phyloP scores from a whole-genome alignment of 2,329 filamentous ascomycete genomes.

The Atkinsonella texensis region DNA sequence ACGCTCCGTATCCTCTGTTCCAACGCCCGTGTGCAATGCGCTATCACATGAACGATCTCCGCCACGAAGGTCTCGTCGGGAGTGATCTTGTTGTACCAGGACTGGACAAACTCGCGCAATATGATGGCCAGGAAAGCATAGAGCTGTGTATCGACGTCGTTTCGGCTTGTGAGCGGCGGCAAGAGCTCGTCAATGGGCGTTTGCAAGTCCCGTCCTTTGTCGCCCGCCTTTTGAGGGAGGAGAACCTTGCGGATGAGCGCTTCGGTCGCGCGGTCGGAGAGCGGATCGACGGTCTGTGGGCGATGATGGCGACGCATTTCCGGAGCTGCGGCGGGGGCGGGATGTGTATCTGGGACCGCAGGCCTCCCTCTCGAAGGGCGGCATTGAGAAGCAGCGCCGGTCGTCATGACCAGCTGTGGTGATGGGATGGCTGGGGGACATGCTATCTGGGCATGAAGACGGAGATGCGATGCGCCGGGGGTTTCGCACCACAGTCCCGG shows the following conservation, averaged over 20 bases:
- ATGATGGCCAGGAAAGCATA: conserved; percentile 88
- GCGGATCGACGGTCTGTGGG: conserved; percentile 32
- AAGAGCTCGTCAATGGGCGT: conserved; percentile 67
- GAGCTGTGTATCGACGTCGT: conserved; percentile 84
- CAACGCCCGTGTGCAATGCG: conserved; percentile 77
- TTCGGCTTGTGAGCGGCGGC: conserved; percentile 85
- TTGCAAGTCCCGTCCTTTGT: conserved; percentile 38
- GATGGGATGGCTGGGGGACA: conserved; percentile 8
- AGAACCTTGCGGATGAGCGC: conserved; percentile 74
- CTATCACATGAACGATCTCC: conserved; percentile 81
- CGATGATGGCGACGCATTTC: conserved; percentile 21
- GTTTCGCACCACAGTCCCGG: background rate
- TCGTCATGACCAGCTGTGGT: conserved; percentile 17
- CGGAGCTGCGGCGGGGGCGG: conserved; percentile 13
- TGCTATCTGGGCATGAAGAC: background rate
- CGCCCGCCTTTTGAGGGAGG: conserved; percentile 56
- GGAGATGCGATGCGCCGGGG: background rate
- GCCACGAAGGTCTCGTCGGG: conserved; percentile 78
- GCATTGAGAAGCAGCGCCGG: conserved; percentile 7
- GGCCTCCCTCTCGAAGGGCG: conserved; percentile 6
- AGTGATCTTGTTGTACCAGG: conserved; percentile 89
- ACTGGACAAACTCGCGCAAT: conserved; percentile 78
- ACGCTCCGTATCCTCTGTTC: conserved; percentile 76
- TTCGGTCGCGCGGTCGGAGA: conserved; percentile 68
- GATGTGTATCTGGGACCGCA: background rate